Percentiles rank a stretch among this genome's conserved stretches.
Evolutionary conservation across 2,329 filamentous ascomycete species (phyloP).

Genomic region (Cladosporium austrohemisphaericum): DNA sequence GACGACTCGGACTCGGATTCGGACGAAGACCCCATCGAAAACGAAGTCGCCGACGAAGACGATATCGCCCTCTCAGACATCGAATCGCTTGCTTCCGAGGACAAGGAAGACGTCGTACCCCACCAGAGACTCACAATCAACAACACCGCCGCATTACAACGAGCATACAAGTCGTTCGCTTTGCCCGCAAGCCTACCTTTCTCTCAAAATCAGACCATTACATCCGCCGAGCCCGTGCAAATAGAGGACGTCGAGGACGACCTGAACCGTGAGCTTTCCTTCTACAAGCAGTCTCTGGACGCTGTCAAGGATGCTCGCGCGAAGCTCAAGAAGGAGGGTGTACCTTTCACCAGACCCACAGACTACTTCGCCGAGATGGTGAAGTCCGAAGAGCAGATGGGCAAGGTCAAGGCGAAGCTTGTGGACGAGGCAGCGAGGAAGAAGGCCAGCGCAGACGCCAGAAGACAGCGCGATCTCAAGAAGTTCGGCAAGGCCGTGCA

Average conservation of each 20-base stretch:
- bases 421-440: conserved; percentile 87
- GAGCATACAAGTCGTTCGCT: conserved; percentile 74
- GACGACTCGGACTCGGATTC: conserved; percentile 32
- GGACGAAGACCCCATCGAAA: conserved; percentile 46
- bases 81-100: conserved; percentile 71
- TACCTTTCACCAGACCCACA: conserved; percentile 80
- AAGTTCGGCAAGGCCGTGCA: conserved; percentile 99
- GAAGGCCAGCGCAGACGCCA: conserved; percentile 86
- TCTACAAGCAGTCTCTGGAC: conserved; percentile 84
- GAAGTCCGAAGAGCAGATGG: conserved; percentile 98
- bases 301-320: conserved; percentile 70
- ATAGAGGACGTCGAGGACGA: conserved; percentile 88
- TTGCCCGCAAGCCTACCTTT: conserved; percentile 72
- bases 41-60: conserved; percentile 72
- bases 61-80: conserved; percentile 88
- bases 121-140: conserved; percentile 95
- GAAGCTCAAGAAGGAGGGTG: conserved; percentile 74
- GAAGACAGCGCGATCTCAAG: conserved; percentile 90
- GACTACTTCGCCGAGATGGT: conserved; percentile 99
- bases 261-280: conserved; percentile 83
- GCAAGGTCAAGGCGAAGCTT: conserved; percentile 88
- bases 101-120: conserved; percentile 80
- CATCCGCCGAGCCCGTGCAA: conserved; percentile 62
- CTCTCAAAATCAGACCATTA: conserved; percentile 74
- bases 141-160: conserved; percentile 81